A percentile compares a stretch with the other conserved stretches of the same genome.
phyloP scores from a whole-genome alignment of 169 alveolate species.

The Theileria orientalis region DNA sequence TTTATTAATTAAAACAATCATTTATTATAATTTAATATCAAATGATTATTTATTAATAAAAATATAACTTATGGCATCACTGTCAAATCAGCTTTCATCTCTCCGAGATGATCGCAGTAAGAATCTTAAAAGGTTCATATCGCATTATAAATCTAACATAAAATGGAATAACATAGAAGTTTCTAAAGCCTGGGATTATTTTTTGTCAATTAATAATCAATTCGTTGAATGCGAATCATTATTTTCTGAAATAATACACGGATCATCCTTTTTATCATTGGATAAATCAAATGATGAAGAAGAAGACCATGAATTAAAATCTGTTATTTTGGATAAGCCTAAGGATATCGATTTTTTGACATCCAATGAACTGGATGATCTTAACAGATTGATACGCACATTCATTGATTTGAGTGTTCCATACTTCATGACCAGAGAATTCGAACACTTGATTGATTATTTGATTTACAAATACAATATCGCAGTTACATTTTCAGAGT shows the following conservation, averaged over 20 bases:
- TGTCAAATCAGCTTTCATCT: constrained; percentile 18
- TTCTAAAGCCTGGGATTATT: constrained; percentile 37
- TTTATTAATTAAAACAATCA: not conserved
- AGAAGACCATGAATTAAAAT: not conserved
- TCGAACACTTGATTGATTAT: constrained; percentile 33
- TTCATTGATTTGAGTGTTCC: constrained; percentile 42
- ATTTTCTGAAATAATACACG: constrained; percentile 29
- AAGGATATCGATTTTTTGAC: constrained; percentile 59
- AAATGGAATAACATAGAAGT: constrained; percentile 22
- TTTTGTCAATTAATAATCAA: constrained; percentile 14
- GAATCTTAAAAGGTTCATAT: constrained; percentile 6
- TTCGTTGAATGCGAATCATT: constrained; percentile 26
- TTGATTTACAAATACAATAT: constrained; percentile 51
- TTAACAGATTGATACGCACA: constrained; percentile 13
- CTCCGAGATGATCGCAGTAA: constrained; percentile 5
- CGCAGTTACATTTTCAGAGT: constrained; percentile 26
- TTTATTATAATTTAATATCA: not conserved
- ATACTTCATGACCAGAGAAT: constrained; percentile 26
- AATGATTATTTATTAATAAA: not conserved
- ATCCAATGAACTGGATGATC: constrained; percentile 24
- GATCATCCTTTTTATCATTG: constrained; percentile 6
- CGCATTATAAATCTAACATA: constrained; percentile 10
- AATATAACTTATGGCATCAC: constrained; percentile 3
- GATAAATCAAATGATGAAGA: not conserved
- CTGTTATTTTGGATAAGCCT: not conserved